Percentiles rank a stretch among this genome's conserved stretches.
Evolutionary conservation across 768 basidiomycete genomes (phyloP).

Genomic region (Russula virescens): DNA sequence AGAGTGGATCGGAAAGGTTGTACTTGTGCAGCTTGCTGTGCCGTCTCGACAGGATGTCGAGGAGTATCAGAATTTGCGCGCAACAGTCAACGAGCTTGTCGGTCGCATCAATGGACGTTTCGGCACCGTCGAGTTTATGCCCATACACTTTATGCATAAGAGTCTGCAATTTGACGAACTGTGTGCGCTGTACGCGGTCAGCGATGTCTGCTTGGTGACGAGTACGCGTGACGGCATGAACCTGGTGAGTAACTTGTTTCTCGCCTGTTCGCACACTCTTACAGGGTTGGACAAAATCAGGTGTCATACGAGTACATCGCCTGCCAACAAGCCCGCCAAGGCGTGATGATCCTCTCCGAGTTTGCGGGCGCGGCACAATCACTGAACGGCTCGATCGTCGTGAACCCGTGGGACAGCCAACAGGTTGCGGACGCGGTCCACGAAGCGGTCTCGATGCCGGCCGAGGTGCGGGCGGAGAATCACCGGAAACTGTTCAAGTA

Average conservation of each 20-base stretch:
- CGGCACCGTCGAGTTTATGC: constrained; percentile 99
- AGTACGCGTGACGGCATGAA: constrained; percentile 99
- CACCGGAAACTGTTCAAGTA: constrained; percentile 96
- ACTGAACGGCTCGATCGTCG: constrained; percentile 91
- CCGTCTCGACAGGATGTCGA: constrained; percentile 98
- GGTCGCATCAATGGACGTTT: constrained; percentile 98
- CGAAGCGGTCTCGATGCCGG: constrained; percentile 87
- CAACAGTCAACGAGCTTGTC: constrained; percentile 95
- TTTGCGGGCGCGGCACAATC: constrained; percentile 97
- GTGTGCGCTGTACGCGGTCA: constrained; percentile 94
- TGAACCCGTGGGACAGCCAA: constrained; percentile 99
- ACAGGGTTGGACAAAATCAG: constrained; percentile 35
- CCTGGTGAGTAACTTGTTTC: constrained; percentile 53
- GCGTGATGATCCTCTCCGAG: constrained; percentile 96
- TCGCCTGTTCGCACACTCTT: constrained; percentile 30
- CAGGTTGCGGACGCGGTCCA: constrained; percentile 97
- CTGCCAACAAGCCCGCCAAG: constrained; percentile 87
- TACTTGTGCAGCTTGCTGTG: constrained; percentile 93
- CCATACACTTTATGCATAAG: constrained; percentile 99
- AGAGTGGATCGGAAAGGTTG: constrained; percentile 99
- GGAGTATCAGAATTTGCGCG: constrained; percentile 96
- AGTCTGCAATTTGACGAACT: constrained; percentile 89
- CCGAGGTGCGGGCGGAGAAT: constrained; percentile 80
- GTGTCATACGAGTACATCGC: constrained; percentile 99
- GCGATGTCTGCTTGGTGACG: constrained; percentile 93